Percentiles rank a stretch among this genome's conserved stretches.
These are phyloP conservation scores for Nephelium lappaceum DNA, from an alignment of 345 rosid genomes.

Conservation along the genomic window DNA sequence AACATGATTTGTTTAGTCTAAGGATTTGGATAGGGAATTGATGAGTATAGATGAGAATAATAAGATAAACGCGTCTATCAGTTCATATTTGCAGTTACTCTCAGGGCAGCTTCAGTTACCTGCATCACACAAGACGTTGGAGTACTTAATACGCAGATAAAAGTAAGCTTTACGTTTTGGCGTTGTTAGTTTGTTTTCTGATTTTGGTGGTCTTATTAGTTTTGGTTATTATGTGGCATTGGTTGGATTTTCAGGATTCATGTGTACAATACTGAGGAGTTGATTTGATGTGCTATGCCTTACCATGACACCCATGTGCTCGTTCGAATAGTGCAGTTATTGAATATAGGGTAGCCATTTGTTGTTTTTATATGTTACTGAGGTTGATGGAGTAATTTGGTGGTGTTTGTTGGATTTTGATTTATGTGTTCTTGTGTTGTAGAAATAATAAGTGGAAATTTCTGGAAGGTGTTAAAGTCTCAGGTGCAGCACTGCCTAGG, in stretches of 20 bases:
- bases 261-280: slow-evolving; percentile 70
- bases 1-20: slow-evolving; percentile 73
- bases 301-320: slow-evolving; percentile 88
- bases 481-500: slow-evolving; percentile 94
- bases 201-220: not conserved
- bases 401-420: slow-evolving; percentile 7
- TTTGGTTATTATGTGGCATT: not conserved
- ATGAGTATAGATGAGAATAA: slow-evolving; percentile 62
- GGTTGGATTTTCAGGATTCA: slow-evolving; percentile 63
- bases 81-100: slow-evolving; percentile 64
- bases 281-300: slow-evolving; percentile 78
- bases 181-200: not conserved
- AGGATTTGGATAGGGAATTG: slow-evolving; percentile 79
- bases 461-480: slow-evolving; percentile 77
- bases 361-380: not conserved
- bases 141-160: slow-evolving; percentile 92
- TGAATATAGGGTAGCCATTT: slow-evolving; percentile 61
- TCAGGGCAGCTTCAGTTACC: slow-evolving; percentile 69
- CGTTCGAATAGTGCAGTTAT: slow-evolving; percentile 77
- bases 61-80: slow-evolving; percentile 52
- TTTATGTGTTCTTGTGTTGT: slow-evolving; percentile 29
- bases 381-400: not conserved
- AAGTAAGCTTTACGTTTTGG: slow-evolving; percentile 44
- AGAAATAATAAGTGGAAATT: slow-evolving; percentile 91
- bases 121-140: slow-evolving; percentile 72